Evolutionary conservation across 441 rosid genomes (phyloP).

Genomic region (Populus hybrid): DNA sequence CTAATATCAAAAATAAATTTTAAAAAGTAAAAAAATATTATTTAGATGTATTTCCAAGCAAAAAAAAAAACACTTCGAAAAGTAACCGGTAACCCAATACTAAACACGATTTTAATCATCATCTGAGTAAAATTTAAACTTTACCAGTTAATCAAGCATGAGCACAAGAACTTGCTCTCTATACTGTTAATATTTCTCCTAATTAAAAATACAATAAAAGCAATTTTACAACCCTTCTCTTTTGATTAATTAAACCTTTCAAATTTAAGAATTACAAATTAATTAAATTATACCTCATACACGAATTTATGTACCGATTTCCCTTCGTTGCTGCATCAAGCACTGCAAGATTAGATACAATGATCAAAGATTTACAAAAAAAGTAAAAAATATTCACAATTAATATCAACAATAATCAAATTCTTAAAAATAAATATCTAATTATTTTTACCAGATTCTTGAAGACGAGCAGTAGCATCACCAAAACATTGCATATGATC

Average conservation of each 20-base stretch:
- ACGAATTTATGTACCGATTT: constrained; percentile 81
- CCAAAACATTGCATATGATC: constrained; percentile 86
- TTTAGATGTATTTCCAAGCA: too few relatives aligned
- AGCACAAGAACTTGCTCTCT: neutral
- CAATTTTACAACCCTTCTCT: constrained; percentile 74
- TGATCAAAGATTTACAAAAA: neutral
- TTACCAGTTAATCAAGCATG: too few relatives aligned
- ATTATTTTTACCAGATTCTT: constrained; percentile 30
- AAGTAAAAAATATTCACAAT: constrained; percentile 27
- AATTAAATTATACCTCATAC: constrained; percentile 55
- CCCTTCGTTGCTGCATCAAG: constrained; percentile 89
- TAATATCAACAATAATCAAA: neutral
- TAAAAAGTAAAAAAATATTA: too few relatives aligned
- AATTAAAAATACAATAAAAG: constrained; percentile 36
- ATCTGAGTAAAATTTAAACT: neutral
- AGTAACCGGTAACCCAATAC: too few relatives aligned
- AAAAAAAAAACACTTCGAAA: too few relatives aligned
- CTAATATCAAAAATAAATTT: too few relatives aligned
- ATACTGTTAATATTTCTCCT: neutral
- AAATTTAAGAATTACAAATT: neutral
- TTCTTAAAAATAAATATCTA: neutral
- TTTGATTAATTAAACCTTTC: neutral
- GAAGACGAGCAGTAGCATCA: constrained; percentile 77
- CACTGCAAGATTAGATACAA: constrained; percentile 33
- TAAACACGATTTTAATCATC: neutral